Base-by-base conservation (phyloP, 1,139 yeast species). In the Sugiyamaella paludigena region DNA sequence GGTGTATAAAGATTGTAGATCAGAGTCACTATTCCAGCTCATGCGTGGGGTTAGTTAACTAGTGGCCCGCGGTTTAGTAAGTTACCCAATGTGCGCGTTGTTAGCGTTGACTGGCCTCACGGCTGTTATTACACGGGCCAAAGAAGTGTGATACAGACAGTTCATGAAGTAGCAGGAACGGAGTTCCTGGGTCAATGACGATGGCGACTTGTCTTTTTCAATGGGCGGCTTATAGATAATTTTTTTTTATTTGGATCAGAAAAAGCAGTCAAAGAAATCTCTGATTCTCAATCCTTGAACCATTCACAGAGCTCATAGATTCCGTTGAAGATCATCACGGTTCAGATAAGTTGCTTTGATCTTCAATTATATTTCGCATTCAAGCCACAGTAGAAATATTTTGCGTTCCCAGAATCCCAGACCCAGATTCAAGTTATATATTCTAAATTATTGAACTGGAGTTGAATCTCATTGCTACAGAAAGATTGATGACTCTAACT, bases 201-300 rank as follows among this genome's bases (percentile, higher is more conserved):
- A n/a, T 27, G 37, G 37, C 2, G 37, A 35, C 13, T 35, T 13
- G 26, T 35, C 4, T 35, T 35, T n/a, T 35, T 35, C 19, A 24
- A 35, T 27, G 26, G n/a, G n/a, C n/a, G n/a, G 19, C 27, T 35
- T n/a, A 27, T 35, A n/a, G 37, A 35, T 27, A 35, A 35, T n/a
- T 27, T 19, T 35, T n/a, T 8, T 35, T n/a, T 12, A 27, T n/a
- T 24, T 27, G n/a, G 6, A 35, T 7, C 37, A 35, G 12, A 27
- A 19, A 5, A 35, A 13, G 37, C 37, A 6, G 37, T 35, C 2
- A 24, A 35, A 13, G 19, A 35, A 27, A 35, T 35, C 6, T n/a
- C n/a, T n/a, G n/a, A n/a, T n/a, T n/a, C n/a, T 24, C 37, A 24
- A 35, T 35, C 13, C 37, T 35, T n/a, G 27, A 35, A n/a, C 37